A percentile compares a stretch with the other conserved stretches of the same genome.
Evolutionary conservation across 805 yeast species (phyloP).

Genomic region (Saccharomycopsis capsularis): DNA sequence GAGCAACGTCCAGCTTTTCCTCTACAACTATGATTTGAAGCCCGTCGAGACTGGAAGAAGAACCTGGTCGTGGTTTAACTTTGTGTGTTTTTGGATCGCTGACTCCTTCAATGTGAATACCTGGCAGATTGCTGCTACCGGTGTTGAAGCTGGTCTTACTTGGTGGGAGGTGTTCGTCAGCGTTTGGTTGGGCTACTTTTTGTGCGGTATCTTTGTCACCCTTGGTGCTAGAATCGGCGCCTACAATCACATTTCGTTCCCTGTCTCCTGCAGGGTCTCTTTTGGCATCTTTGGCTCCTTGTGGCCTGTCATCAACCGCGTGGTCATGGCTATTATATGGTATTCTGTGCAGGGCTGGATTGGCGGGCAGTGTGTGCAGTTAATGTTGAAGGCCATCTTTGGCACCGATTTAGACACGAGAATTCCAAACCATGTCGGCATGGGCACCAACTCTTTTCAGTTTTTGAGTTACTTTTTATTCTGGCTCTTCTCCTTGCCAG

Average conservation of each 20-base stretch:
- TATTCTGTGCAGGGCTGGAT: slow-evolving; percentile 80
- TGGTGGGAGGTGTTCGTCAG: slow-evolving; percentile 94
- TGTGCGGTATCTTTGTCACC: slow-evolving; percentile 64
- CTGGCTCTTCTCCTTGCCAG: slow-evolving; percentile 76
- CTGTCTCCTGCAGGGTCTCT: slow-evolving; percentile 71
- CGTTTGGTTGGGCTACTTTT: slow-evolving; percentile 76
- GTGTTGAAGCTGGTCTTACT: slow-evolving; percentile 65
- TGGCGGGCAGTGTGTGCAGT: slow-evolving; percentile 74
- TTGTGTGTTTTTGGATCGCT: slow-evolving; percentile 76
- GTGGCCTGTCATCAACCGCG: slow-evolving; percentile 87
- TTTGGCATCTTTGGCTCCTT: slow-evolving; percentile 83
- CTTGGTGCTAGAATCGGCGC: slow-evolving; percentile 75
- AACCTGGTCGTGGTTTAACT: slow-evolving; percentile 83
- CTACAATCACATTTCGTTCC: slow-evolving; percentile 76
- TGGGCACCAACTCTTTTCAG: slow-evolving; percentile 63
- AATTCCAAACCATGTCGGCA: slow-evolving; percentile 55
- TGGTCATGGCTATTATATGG: slow-evolving; percentile 84
- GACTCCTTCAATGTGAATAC: slow-evolving; percentile 87
- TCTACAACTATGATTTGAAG: slow-evolving; percentile 66
- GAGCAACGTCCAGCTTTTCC: slow-evolving; percentile 53
- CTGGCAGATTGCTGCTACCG: slow-evolving; percentile 87
- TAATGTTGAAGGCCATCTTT: slow-evolving; percentile 73
- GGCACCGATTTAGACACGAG: slow-evolving; percentile 55
- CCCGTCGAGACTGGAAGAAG: slow-evolving; percentile 73
- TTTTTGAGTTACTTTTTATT: slow-evolving; percentile 74